Base-by-base conservation (phyloP, 805 yeast genomes). In the Metschnikowia gelsemii region DNA sequence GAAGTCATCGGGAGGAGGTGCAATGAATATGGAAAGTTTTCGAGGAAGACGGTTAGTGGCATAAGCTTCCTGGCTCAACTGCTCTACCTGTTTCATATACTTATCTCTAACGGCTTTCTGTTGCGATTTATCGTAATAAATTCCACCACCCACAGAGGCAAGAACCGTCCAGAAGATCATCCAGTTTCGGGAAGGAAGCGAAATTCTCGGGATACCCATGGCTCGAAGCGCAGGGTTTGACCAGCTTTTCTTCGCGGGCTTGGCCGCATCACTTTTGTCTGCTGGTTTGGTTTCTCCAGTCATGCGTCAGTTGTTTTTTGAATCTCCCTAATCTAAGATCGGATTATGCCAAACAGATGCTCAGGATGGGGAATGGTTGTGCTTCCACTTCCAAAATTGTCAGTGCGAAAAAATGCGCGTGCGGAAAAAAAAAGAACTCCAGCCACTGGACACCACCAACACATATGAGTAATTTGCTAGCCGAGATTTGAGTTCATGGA, bases 1-100 rank as follows among this genome's bases (percentile, higher is more conserved):
- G 52, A 79, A 87, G 59, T 91, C 97, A 55, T 87, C 86, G 16
- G 99, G 98, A 7, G 98, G 97, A n/a, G 99, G 99, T 0, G 96
- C 95, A 42, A 90, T 76, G 59, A 82, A 90, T 1, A 93, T 80
- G 1, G 86, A 79, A 34, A 93, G 68, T 52, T 82, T 86, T 45
- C 99, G 74, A 2, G 96, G 87, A 16, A 75, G 54, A 40, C 73
- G 71, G 43, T 76, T 65, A 1, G 80, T 62, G 2, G 60, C 57
- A 13, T 76, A 75, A 20, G 60, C 40, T 37, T 60, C 69, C 19
- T 75, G 58, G 11, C 91, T 78, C 32, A 76, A 59, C 12, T 61
- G 64, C 32, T 78, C 65, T 2, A 87, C 95, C 37, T 66, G 52
- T 14, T 71, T 71, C 70, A 84, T 79, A 76, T 85, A 87, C 46